Conservation (phyloP, 2,329 filamentous ascomycete genomes). For the Arthrobotrys entomopaga region DNA sequence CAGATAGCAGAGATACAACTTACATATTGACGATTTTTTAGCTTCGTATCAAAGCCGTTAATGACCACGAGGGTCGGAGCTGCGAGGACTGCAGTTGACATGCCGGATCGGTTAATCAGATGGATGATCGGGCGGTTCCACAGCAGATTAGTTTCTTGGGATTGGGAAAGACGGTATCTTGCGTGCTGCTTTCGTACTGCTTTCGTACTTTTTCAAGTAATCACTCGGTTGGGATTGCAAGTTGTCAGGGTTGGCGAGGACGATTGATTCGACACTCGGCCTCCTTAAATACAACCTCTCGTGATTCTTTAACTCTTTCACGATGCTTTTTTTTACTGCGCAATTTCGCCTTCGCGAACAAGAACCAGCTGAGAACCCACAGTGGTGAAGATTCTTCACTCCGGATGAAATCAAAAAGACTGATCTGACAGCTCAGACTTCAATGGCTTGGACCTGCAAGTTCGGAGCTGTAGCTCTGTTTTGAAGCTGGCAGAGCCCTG, state of each 20-base stretch:
- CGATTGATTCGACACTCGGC: neutral
- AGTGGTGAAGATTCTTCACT: neutral
- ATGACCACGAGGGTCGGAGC: constrained; percentile 32
- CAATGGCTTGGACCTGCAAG: constrained; percentile 11
- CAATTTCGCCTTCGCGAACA: neutral
- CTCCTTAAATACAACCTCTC: neutral
- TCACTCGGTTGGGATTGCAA: constrained; percentile 19
- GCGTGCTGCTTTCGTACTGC: constrained; percentile 1
- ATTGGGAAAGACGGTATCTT: neutral
- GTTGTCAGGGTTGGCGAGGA: neutral
- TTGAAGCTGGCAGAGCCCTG: neutral
- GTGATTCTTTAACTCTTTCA: neutral
- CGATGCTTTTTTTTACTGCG: neutral
- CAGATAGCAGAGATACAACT: constrained; percentile 21
- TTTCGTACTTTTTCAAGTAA: no score
- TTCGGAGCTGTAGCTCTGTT: constrained; percentile 33
- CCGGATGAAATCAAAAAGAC: neutral
- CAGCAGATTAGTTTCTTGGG: constrained; percentile 27
- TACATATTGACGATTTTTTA: constrained; percentile 32
- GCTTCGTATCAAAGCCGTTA: constrained; percentile 18
- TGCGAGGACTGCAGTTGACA: constrained; percentile 41
- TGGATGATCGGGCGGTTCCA: constrained; percentile 16
- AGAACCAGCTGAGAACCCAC: constrained; percentile 13
- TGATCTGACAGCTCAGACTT: constrained; percentile 13
- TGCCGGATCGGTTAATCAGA: constrained; percentile 18